Evolutionary conservation across 768 basidiomycete genomes (phyloP), one percentile per base, ranked within the genome.

Genomic region (Boletus eberwhitei): DNA sequence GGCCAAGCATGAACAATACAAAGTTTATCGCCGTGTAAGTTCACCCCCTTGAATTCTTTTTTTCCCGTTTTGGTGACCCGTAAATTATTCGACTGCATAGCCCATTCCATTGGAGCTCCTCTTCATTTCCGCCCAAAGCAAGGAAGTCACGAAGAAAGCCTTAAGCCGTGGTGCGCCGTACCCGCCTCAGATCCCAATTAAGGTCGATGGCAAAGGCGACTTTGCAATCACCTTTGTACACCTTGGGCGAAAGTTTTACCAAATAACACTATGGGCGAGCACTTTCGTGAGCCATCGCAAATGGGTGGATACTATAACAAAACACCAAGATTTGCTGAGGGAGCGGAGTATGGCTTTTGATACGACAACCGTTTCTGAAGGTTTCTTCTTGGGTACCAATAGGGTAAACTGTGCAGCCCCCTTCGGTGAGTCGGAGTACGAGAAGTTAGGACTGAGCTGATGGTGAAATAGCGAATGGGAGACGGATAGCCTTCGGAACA

Each of bases 41-140:
- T 47, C 26, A 48, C 47, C 52, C 44, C 11, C 31, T 9, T 34
- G 0, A 37, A 37, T 31, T 3, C 6, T 26, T 39, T 38, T 29
- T 37, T 59, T n/a, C 48, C 42, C 19, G 12, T 45, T 40, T 40
- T 55, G 52, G 48, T 60, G 51, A 54, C 59, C 17, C 8, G 39
- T 34, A 22, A 35, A 47, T 47, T 17, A 24, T 45, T 38, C 38
- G 43, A 39, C 38, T 48, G 22, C 17, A 47, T 59, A 97, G 95
- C 96, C 97, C 1, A 97, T 98, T 64, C 97, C 97, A 0, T 81
- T 98, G 43, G 97, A 98, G 62, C 81, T 99, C 2, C 82, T 99
- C 22, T 78, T 88, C 46, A 82, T 98, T 58, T 83, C 87, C 4
- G 84, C 89, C 3, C 81, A 82, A 65, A 72, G 71, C 22, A 73